These are phyloP conservation scores for Strobilomyces confusus DNA, from an alignment of 768 basidiomycete genomes.

Conservation along the genomic window DNA sequence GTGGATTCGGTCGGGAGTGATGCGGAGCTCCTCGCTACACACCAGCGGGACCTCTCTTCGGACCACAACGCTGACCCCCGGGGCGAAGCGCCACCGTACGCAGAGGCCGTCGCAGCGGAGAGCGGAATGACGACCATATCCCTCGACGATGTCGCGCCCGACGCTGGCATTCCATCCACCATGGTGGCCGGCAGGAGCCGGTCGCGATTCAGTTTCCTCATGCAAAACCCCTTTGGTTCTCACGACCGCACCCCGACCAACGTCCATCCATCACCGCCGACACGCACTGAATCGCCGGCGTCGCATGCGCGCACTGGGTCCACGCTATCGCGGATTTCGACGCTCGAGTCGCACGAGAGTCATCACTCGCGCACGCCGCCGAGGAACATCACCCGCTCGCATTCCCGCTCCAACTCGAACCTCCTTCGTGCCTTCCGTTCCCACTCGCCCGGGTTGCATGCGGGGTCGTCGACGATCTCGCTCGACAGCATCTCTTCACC, in stretches of 20 bases:
- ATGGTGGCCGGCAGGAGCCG: conserved; percentile 12
- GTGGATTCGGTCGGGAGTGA: conserved; percentile 21
- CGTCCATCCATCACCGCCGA: conserved; percentile 9
- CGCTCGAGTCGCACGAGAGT: conserved; percentile 20
- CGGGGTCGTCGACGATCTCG: conserved; percentile 67
- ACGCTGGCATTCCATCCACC: not conserved
- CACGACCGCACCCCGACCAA: conserved; percentile 18
- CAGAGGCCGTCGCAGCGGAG: conserved; percentile 36
- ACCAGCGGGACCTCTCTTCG: conserved; percentile 11
- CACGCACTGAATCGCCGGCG: conserved; percentile 19
- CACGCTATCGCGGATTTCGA: conserved; percentile 21
- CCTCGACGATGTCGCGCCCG: conserved; percentile 8
- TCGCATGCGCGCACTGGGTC: conserved; percentile 15
- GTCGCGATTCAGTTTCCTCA: conserved; percentile 48
- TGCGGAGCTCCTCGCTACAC: conserved; percentile 16
- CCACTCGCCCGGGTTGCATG: conserved; percentile 34
- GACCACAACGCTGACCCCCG: conserved; percentile 35
- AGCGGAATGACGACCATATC: conserved; percentile 10
- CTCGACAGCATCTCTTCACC: conserved; percentile 73
- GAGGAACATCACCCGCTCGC: conserved; percentile 34
- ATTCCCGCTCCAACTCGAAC: conserved; percentile 34
- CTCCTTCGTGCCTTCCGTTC: conserved; percentile 38
- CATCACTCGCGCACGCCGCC: conserved; percentile 20
- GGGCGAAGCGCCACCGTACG: conserved; percentile 68
- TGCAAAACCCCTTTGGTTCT: conserved; percentile 36